Conservation (phyloP, 2,329 filamentous ascomycete species). For the Tolypocladium album region DNA sequence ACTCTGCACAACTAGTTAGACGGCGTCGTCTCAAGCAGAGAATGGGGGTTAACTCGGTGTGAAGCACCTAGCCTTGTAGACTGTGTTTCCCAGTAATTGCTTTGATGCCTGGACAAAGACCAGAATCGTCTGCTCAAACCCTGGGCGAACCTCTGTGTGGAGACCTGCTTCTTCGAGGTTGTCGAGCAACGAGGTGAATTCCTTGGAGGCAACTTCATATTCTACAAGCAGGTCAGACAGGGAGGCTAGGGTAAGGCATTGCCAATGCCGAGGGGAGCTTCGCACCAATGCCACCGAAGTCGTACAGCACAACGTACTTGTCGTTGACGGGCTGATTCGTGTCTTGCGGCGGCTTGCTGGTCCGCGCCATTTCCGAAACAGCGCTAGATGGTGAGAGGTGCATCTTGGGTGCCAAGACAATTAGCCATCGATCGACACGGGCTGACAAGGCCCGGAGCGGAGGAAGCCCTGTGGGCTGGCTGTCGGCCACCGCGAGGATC, state of each 20-base stretch:
- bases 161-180: constrained; percentile 53
- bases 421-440: not conserved
- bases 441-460: not conserved
- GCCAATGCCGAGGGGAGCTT: not conserved
- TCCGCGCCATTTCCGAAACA: not conserved
- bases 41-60: not conserved
- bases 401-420: not conserved
- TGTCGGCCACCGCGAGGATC: not conserved
- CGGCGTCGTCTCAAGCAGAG: not conserved
- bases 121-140: constrained; percentile 55
- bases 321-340: constrained; percentile 14
- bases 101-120: constrained; percentile 56
- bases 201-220: constrained; percentile 19
- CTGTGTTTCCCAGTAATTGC: constrained; percentile 50
- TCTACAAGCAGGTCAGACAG: constrained; percentile 12
- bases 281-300: constrained; percentile 24
- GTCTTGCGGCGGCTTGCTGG: not conserved
- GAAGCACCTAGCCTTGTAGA: constrained; percentile 38
- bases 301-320: constrained; percentile 29
- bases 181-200: constrained; percentile 37
- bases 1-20: constrained; percentile 34
- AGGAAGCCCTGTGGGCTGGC: not conserved
- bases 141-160: constrained; percentile 60
- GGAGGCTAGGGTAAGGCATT: not conserved
- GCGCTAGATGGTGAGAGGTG: not conserved